Evolutionary conservation across 768 basidiomycete genomes (phyloP).

Genomic region (Tulasnella sp.): DNA sequence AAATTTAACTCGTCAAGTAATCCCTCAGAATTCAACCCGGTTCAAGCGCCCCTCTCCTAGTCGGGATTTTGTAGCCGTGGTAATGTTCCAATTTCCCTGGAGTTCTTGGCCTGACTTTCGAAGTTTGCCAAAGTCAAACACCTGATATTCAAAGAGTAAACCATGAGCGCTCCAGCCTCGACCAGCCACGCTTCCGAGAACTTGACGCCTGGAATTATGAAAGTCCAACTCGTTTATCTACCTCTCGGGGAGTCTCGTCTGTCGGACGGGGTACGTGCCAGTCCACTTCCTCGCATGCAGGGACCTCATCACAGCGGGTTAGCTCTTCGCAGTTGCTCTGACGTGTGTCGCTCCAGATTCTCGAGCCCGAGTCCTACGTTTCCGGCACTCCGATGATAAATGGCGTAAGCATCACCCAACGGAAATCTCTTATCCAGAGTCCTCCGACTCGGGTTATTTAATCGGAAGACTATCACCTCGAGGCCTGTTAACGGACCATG

Average conservation of each 20-base stretch:
- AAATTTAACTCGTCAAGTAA: too few species aligned
- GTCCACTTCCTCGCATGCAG: background rate
- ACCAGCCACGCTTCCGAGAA: background rate
- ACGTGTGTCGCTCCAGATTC: slow-evolving; percentile 54
- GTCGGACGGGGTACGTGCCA: background rate
- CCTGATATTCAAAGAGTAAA: too few species aligned
- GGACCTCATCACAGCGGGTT: background rate
- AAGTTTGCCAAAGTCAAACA: too few species aligned
- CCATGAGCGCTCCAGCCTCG: background rate
- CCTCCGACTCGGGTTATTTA: slow-evolving; percentile 56
- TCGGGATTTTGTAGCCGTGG: too few species aligned
- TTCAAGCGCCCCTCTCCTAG: too few species aligned
- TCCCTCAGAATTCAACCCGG: too few species aligned
- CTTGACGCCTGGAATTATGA: background rate
- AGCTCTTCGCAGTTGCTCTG: slow-evolving; percentile 8
- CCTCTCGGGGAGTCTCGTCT: background rate
- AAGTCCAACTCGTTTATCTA: slow-evolving; percentile 2
- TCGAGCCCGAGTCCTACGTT: slow-evolving; percentile 55
- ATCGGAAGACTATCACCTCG: slow-evolving; percentile 72
- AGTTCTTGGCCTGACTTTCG: too few species aligned
- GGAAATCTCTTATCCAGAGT: background rate
- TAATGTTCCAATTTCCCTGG: too few species aligned
- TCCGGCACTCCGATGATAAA: slow-evolving; percentile 67
- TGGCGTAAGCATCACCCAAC: slow-evolving; percentile 50
- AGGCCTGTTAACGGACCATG: slow-evolving; percentile 56